These are phyloP conservation scores for Pholiota adiposa DNA, from an alignment of 1,284 basidiomycete genomes.

Conservation along the genomic window DNA sequence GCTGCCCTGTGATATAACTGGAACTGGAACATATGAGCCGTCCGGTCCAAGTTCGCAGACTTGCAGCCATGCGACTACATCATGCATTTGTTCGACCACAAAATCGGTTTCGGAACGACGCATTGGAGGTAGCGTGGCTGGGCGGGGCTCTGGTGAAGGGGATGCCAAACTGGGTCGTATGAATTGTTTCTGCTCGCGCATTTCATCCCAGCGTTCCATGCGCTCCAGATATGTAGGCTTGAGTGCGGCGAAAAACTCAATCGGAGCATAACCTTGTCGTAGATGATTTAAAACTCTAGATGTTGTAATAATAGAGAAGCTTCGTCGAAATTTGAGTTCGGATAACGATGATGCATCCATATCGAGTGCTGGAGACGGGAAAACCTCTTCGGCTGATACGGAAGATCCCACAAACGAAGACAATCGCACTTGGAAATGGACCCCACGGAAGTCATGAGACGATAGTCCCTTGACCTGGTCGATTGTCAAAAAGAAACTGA, in stretches of 20 bases:
- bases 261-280: conserved; percentile 74
- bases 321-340: conserved; percentile 80
- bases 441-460: conserved; percentile 81
- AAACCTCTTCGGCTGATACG: conserved; percentile 79
- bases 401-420: conserved; percentile 80
- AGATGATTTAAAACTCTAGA: conserved; percentile 77
- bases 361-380: conserved; percentile 76
- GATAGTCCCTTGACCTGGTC: conserved; percentile 89
- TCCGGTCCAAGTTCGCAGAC: conserved; percentile 86
- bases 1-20: conserved; percentile 78
- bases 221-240: conserved; percentile 84
- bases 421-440: conserved; percentile 85
- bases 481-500: conserved; percentile 82
- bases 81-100: conserved; percentile 86
- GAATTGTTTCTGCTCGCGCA: conserved; percentile 69
- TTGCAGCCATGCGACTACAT: conserved; percentile 86
- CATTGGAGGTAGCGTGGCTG: conserved; percentile 68
- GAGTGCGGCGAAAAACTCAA: conserved; percentile 88
- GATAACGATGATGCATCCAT: conserved; percentile 74
- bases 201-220: conserved; percentile 90
- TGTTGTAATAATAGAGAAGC: conserved; percentile 78
- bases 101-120: conserved; percentile 92
- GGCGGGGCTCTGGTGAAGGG: conserved; percentile 37
- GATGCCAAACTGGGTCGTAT: conserved; percentile 37
- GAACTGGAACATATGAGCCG: conserved; percentile 85